Conservation (phyloP, 2,329 filamentous ascomycete genomes). For the Cytospora chrysosperma region DNA sequence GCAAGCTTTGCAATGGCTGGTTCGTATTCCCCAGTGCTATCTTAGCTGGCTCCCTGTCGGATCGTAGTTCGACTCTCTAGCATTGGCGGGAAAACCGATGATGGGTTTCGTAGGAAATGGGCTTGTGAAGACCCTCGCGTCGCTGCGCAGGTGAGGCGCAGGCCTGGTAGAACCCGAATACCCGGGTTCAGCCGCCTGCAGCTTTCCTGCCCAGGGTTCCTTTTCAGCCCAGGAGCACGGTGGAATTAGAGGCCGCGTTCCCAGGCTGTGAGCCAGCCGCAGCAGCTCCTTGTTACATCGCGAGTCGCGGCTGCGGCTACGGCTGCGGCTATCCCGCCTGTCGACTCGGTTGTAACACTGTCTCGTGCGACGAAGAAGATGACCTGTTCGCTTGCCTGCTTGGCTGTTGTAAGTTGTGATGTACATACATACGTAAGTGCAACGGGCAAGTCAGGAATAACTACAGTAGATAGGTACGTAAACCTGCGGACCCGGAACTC, state of each 20-base stretch:
- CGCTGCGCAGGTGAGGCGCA: no score
- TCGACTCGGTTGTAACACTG: conserved; percentile 1
- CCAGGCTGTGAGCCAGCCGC: neutral
- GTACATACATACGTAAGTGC: no score
- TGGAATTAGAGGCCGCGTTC: no score
- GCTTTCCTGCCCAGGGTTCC: neutral
- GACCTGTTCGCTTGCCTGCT: neutral
- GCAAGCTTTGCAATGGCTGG: conserved; percentile 9
- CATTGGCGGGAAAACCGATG: neutral
- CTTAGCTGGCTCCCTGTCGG: neutral
- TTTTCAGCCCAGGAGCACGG: no score
- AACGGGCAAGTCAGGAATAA: neutral
- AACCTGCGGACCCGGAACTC: neutral
- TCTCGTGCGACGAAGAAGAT: neutral
- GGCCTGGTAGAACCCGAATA: neutral
- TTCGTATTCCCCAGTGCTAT: conserved; percentile 4
- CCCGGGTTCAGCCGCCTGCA: neutral
- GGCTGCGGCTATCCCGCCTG: conserved; percentile 14
- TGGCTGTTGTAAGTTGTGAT: no score
- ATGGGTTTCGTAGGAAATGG: neutral
- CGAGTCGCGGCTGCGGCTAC: neutral
- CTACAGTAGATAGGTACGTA: no score
- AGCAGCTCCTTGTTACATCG: conserved; percentile 7
- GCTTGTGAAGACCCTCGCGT: neutral
- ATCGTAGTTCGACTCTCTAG: neutral